Evolutionary conservation across 176 grass and related monocot genomes (phyloP).

Genomic region (Melocanna baccifera): DNA sequence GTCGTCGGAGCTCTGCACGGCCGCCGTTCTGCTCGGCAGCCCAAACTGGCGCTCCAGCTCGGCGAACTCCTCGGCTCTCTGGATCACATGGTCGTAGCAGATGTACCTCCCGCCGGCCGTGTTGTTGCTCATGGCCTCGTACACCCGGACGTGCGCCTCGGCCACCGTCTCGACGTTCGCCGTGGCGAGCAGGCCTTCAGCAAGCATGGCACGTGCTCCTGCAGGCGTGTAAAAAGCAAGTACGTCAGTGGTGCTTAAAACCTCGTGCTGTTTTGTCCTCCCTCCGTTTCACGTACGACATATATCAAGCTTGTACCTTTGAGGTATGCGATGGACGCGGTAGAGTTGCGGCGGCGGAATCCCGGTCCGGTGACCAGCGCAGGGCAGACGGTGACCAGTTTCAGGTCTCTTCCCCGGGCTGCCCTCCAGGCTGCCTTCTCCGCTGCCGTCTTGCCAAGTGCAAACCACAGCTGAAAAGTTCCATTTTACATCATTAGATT

Average conservation of each 20-base stretch:
- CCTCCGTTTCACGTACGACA: neutral
- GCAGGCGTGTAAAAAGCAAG: neutral
- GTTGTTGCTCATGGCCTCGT: slow-evolving; percentile 73
- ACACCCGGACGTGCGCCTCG: slow-evolving; percentile 72
- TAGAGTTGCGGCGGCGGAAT: slow-evolving; percentile 82
- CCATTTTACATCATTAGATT: neutral
- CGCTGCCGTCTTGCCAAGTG: slow-evolving; percentile 84
- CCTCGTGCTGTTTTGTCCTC: neutral
- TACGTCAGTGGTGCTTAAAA: neutral
- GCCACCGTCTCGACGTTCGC: slow-evolving; percentile 69
- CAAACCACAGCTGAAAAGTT: slow-evolving; percentile 75
- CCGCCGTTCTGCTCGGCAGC: slow-evolving; percentile 35
- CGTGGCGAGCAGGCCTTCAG: slow-evolving; percentile 74
- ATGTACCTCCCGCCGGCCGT: slow-evolving; percentile 84
- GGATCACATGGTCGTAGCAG: slow-evolving; percentile 82
- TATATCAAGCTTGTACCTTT: slow-evolving; percentile 42
- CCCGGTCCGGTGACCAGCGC: slow-evolving; percentile 79
- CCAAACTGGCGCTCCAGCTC: slow-evolving; percentile 87
- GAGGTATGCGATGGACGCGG: slow-evolving; percentile 87
- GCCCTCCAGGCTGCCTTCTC: slow-evolving; percentile 91
- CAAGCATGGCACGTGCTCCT: slow-evolving; percentile 74
- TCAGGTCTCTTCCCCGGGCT: slow-evolving; percentile 82
- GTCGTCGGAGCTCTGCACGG: slow-evolving; percentile 13
- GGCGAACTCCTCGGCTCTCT: slow-evolving; percentile 54
- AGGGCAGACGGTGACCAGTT: slow-evolving; percentile 79